phyloP scores from a whole-genome alignment of 805 yeast genomes.

The Candida palmyrensis region DNA sequence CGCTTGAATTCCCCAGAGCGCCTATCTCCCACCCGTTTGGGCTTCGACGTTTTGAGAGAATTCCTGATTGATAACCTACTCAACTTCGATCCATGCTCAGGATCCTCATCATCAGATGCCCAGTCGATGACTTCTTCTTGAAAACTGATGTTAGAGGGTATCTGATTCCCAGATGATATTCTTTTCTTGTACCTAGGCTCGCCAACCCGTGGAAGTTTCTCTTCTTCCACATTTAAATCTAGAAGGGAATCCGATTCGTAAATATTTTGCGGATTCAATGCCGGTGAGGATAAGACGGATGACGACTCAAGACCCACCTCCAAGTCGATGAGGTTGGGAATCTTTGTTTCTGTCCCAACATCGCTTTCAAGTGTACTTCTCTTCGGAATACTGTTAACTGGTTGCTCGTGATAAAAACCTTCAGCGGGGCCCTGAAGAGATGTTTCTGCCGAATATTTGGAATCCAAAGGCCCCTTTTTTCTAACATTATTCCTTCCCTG shows the following conservation, averaged over 20 bases:
- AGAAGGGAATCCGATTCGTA: slow-evolving; percentile 4
- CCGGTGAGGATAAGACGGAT: slow-evolving; percentile 14
- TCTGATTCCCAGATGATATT: slow-evolving; percentile 16
- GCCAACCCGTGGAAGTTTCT: slow-evolving; percentile 5
- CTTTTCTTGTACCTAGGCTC: slow-evolving; percentile 31
- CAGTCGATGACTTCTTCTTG: slow-evolving; percentile 42
- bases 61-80: slow-evolving; percentile 36
- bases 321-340: slow-evolving; percentile 26
- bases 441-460: too few species aligned
- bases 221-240: slow-evolving; percentile 7
- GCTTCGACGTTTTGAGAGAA: slow-evolving; percentile 27
- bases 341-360: too few species aligned
- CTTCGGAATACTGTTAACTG: too few species aligned
- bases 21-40: slow-evolving; percentile 10
- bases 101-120: slow-evolving; percentile 42
- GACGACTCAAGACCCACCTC: slow-evolving; percentile 29
- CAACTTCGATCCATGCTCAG: slow-evolving; percentile 30
- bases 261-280: neutral
- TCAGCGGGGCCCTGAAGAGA: too few species aligned
- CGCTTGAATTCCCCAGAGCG: slow-evolving; percentile 27
- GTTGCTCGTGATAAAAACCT: too few species aligned
- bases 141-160: slow-evolving; percentile 25
- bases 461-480: too few species aligned
- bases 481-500: too few species aligned
- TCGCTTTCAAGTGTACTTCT: too few species aligned